Evolutionary conservation across 768 basidiomycete species (phyloP), one percentile per base, ranked within the genome.

Genomic region (Antrodiella citrinella): DNA sequence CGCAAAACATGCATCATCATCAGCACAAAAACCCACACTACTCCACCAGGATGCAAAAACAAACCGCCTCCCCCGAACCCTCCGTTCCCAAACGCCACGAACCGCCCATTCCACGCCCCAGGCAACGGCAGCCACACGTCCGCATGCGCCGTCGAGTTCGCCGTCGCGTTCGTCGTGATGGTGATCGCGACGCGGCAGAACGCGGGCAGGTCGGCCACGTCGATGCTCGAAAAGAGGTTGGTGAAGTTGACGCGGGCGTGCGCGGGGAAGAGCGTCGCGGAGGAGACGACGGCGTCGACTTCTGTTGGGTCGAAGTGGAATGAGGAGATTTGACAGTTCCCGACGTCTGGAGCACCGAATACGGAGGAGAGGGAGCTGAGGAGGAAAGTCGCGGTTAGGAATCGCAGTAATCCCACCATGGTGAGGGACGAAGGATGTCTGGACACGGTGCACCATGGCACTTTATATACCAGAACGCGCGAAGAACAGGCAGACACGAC

Each of bases 151-250:
- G 48, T 22, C 0, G 54, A 55, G 24, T 21, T 21, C 22, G 45
- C 45, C 13, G 45, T 51, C 2, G 45, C 26, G 23, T 51, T 51
- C 18, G 51, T 47, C 2, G 35, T 41, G 22, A 51, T 23, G 19
- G 30, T 19, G 38, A 48, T 12, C 12, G 21, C 49, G 10, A 60
- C 51, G n/a, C 60, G 62, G 44, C 62, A 63, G 46, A 63, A 59
- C 3, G 50, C 56, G 19, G 58, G 57, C 7, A 62, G 54, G 13
- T 44, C 50, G 12, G 53, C 44, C 21, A 47, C 43, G 20, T 62
- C 52, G 55, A 62, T 59, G 40, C 51, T 55, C 13, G 58, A 57
- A 26, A 48, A 57, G 26, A 25, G 44, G 40, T 55, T 62, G 18
- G 53, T 51, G 40, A 62, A 50, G 44, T 62, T 56, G 21, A 62